Evolutionary conservation across 768 basidiomycete species (phyloP).

Genomic region (Suillus spraguei): DNA sequence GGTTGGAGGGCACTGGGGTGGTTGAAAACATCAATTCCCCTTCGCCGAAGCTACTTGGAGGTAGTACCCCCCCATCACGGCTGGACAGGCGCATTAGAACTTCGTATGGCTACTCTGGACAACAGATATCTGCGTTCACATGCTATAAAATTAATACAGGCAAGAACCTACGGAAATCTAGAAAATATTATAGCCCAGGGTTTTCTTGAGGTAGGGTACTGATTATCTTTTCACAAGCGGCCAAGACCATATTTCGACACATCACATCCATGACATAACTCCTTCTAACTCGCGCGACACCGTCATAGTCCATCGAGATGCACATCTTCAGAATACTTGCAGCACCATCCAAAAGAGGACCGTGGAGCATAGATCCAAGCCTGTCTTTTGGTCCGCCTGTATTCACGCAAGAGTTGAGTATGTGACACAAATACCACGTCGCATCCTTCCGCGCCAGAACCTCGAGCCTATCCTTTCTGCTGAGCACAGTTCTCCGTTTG

Average conservation of each 20-base stretch:
- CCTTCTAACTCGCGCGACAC: background rate
- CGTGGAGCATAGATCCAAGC: slow-evolving; percentile 12
- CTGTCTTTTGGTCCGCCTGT: background rate
- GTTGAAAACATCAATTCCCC: no score
- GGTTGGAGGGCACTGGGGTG: no score
- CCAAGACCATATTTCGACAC: slow-evolving; percentile 29
- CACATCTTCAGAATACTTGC: slow-evolving; percentile 24
- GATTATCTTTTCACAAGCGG: slow-evolving; percentile 29
- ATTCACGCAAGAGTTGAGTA: slow-evolving; percentile 24
- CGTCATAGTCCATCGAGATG: slow-evolving; percentile 5
- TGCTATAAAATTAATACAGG: no score
- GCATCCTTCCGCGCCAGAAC: slow-evolving; percentile 28
- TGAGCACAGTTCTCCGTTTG: slow-evolving; percentile 14
- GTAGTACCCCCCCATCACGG: no score
- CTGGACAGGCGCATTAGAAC: no score
- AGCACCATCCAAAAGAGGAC: slow-evolving; percentile 24
- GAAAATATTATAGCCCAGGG: background rate
- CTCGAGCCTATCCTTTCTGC: slow-evolving; percentile 23
- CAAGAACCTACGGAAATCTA: background rate
- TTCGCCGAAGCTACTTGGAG: no score
- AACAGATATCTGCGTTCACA: no score
- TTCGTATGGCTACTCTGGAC: no score
- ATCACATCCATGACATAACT: slow-evolving; percentile 18
- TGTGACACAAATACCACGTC: slow-evolving; percentile 29
- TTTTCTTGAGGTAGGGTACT: background rate